Evolutionary conservation across 108 stramenopile genomes (phyloP), one percentile per base, ranked within the genome.

Genomic region (Nannochloropsis gaditana): DNA sequence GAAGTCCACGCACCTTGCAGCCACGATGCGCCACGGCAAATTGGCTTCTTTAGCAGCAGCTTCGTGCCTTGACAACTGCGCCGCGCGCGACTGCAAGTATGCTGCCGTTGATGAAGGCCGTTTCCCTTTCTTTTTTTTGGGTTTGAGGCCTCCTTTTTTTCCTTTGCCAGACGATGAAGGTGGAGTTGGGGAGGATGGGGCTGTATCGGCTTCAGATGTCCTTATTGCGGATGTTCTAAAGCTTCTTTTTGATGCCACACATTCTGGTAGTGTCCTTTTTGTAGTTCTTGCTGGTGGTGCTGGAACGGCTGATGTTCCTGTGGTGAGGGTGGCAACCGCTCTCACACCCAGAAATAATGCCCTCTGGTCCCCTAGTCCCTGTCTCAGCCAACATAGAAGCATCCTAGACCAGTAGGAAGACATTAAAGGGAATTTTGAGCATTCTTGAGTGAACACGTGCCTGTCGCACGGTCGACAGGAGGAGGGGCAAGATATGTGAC

Each of bases 81-180:
- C 59, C n/a, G 15, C 59, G 8, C 59, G 59, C 5, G 15, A n/a
- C 8, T 73, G 15, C 19, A 73, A n/a, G 8, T 73, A 73, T n/a
- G 59, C 2, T 8, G 59, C 59, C 8, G 59, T 73, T 15, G n/a
- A 15, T n/a, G 59, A 73, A n/a, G 59, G 59, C 59, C 59, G 59
- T n/a, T 73, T 73, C 19, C 59, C 59, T n/a, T 73, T 73, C n/a
- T 73, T 73, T n/a, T 73, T 73, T n/a, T 73, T 73, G 59, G 59
- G 59, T n/a, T 73, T 73, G 59, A 73, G 59, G 2, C 59, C 59
- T n/a, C 59, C 59, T n/a, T 73, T 73, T 6, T n/a, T 73, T n/a
- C 19, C n/a, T n/a, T 73, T 73, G 59, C 19, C 59, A n/a, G 59
- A 73, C 59, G 59, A 15, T n/a, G 59, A 15, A 73, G 59, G 19